Base-by-base conservation (phyloP, 345 rosid species). In the Arabidopsis thaliana region DNA sequence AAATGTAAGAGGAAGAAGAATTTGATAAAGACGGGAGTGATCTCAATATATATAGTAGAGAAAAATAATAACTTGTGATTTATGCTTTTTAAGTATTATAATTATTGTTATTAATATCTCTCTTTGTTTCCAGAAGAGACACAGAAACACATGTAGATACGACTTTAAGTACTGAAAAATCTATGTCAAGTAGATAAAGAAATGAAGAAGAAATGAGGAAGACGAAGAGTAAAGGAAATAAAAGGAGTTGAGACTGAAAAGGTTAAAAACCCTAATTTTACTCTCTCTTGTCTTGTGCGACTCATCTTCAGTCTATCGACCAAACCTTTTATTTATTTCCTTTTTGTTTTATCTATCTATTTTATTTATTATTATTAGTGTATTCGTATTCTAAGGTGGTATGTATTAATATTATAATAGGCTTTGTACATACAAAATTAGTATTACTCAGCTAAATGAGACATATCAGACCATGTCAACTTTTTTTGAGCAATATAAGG, bases 111-210 rank as follows among this genome's bases (percentile, higher is more conserved):
- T 23, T 23, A 22, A 24, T 16, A 32, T 55, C 38, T 37, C 37
- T 38, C 52, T 77, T 71, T 64, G 55, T 60, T 69, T 76, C 42
- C 30, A 62, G 75, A 69, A 69, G 76, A 64, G 67, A 77, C 76
- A 77, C 80, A 71, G 61, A 77, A 77, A 77, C 76, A 74, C 50
- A 77, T 77, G 80, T 77, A 59, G 80, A 77, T 77, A 64, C 76
- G 80, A 77, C 80, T 77, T 77, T 77, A 77, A 76, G 69, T 76
- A 76, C 64, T 23, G 69, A 28, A 70, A 69, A 61, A 52, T 23
- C 41, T 42, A 69, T 62, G 55, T 34, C 75, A 62, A 77, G 80
- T 76, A 69, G 80, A 76, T 77, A 77, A 77, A 77, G 75, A 53
- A 69, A 69, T 3, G 58, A 62, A 36, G 71, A 76, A 61, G 75